Percentiles rank a stretch among this genome's conserved stretches.
phyloP scores from a whole-genome alignment of 805 yeast species.

The Middelhovenomyces tepae region DNA sequence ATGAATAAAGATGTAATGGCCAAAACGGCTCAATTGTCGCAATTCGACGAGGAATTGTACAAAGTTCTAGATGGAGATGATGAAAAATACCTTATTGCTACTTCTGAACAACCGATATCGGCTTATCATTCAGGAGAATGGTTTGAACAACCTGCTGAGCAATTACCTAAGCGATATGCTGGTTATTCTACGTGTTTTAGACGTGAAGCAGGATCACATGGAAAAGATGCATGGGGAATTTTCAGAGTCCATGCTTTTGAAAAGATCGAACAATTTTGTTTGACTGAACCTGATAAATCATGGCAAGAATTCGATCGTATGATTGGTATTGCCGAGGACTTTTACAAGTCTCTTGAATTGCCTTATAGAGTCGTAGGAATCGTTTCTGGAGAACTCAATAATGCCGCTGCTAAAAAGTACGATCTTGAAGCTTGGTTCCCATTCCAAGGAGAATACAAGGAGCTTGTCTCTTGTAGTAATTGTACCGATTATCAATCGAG shows the following conservation, averaged over 20 bases:
- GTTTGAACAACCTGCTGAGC: conserved; percentile 97
- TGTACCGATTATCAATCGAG: conserved; percentile 99
- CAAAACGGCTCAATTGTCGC: conserved; percentile 95
- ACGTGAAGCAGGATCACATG: conserved; percentile 99
- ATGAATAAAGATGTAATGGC: conserved; percentile 99
- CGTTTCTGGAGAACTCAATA: conserved; percentile 96
- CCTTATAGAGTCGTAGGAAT: conserved; percentile 98
- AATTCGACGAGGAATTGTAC: conserved; percentile 96
- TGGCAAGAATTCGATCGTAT: conserved; percentile 96
- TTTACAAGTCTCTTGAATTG: conserved; percentile 81
- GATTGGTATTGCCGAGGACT: conserved; percentile 86
- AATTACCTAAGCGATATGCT: conserved; percentile 92
- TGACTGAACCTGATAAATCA: conserved; percentile 96
- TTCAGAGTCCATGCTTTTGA: conserved; percentile 98
- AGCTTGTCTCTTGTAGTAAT: conserved; percentile 95
- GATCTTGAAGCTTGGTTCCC: conserved; percentile 99
- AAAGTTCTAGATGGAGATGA: conserved; percentile 96
- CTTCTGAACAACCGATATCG: conserved; percentile 97
- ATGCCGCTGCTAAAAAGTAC: conserved; percentile 98
- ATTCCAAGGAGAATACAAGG: conserved; percentile 96
- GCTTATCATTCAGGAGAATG: conserved; percentile 97
- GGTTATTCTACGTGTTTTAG: conserved; percentile 98
- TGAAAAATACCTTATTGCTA: conserved; percentile 95
- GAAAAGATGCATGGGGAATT: conserved; percentile 99
- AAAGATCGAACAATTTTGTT: conserved; percentile 91